These are phyloP conservation scores for Collybia sordida DNA, from an alignment of 768 basidiomycete genomes.

Conservation along the genomic window DNA sequence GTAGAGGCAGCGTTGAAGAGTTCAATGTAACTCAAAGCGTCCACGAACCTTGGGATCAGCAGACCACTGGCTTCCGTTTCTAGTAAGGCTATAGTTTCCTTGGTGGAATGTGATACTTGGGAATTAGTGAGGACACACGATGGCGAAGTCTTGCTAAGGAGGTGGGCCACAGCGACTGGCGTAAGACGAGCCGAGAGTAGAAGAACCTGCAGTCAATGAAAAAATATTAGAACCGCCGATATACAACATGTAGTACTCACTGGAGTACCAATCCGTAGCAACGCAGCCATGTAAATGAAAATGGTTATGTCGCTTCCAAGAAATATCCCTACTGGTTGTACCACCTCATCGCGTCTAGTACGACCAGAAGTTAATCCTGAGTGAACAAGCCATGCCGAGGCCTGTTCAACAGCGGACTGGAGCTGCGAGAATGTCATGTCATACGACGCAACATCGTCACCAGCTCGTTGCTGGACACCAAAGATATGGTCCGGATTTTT, in stretches of 20 bases:
- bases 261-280: constrained; percentile 34
- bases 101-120: constrained; percentile 28
- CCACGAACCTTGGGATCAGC: constrained; percentile 19
- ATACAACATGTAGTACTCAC: constrained; percentile 18
- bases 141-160: constrained; percentile 28
- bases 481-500: constrained; percentile 35
- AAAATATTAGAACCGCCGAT: not conserved
- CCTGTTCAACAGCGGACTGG: constrained; percentile 28
- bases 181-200: constrained; percentile 35
- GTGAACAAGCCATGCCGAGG: constrained; percentile 31
- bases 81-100: constrained; percentile 23
- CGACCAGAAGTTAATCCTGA: constrained; percentile 25
- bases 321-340: constrained; percentile 34
- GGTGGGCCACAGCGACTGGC: constrained; percentile 32
- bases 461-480: constrained; percentile 28
- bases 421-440: constrained; percentile 34
- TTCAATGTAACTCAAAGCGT: constrained; percentile 25
- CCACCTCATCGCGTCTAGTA: constrained; percentile 16
- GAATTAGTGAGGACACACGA: constrained; percentile 28
- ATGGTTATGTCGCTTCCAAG: constrained; percentile 35
- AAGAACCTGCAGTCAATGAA: constrained; percentile 23
- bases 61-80: constrained; percentile 9
- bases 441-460: constrained; percentile 20
- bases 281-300: constrained; percentile 35
- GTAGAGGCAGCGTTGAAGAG: constrained; percentile 20